These are phyloP conservation scores for Bruguiera parviflora DNA, from an alignment of 345 rosid species.

Conservation along the genomic window DNA sequence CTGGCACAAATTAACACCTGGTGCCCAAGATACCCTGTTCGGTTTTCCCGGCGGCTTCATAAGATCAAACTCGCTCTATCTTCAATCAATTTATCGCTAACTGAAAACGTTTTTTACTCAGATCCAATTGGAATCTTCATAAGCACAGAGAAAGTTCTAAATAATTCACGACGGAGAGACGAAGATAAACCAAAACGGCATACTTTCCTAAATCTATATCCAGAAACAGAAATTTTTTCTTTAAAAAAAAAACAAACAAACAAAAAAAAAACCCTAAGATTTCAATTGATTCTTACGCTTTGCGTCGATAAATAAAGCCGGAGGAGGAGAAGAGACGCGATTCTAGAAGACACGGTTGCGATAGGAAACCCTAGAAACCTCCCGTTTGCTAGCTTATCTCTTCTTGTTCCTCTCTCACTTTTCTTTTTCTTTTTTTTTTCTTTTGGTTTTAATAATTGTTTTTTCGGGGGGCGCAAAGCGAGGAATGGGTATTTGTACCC, in stretches of 20 bases:
- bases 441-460: too few species aligned
- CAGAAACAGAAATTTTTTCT: too few species aligned
- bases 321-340: neutral
- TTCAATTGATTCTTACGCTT: neutral
- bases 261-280: neutral
- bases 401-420: too few species aligned
- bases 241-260: neutral
- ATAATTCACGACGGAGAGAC: too few species aligned
- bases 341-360: too few species aligned
- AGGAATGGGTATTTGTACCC: too few species aligned
- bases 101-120: neutral
- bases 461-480: too few species aligned
- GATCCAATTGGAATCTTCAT: too few species aligned
- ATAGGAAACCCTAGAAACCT: neutral
- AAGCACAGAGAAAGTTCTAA: too few species aligned
- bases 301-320: neutral
- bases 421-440: too few species aligned
- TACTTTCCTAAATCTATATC: too few species aligned
- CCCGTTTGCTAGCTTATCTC: neutral
- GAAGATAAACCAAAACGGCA: too few species aligned
- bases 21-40: slow-evolving; percentile 56
- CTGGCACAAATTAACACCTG: slow-evolving; percentile 55
- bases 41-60: slow-evolving; percentile 55
- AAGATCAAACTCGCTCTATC: neutral
- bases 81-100: neutral